A percentile compares a stretch with the other conserved stretches of the same genome.
phyloP scores from a whole-genome alignment of 352 stramenopile species.

The Phytophthora pseudosyringae region DNA sequence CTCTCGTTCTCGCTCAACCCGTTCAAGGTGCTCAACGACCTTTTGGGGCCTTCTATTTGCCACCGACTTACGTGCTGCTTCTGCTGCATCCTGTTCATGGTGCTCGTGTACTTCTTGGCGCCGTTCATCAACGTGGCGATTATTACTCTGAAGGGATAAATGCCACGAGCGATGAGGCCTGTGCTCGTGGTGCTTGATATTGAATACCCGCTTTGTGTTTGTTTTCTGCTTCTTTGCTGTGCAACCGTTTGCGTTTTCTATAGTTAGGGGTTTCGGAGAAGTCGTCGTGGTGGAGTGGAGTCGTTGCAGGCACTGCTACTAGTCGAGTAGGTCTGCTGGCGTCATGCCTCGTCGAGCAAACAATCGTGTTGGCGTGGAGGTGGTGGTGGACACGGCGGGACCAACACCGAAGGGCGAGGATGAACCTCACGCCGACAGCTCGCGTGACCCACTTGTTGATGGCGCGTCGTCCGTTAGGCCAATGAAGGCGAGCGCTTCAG shows the following conservation, averaged over 20 bases:
- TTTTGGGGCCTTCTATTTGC: conserved; percentile 89
- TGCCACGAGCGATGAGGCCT: conserved; percentile 4
- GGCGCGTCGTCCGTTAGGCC: conserved; percentile 1
- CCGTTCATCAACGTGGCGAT: conserved; percentile 88
- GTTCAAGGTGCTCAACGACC: conserved; percentile 89
- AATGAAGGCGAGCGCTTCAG: conserved; percentile 14
- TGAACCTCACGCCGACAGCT: conserved; percentile 18
- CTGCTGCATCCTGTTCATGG: conserved; percentile 87
- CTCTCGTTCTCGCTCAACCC: conserved; percentile 93
- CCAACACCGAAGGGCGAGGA: conserved; percentile 17
- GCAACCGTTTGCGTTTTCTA: conserved; percentile 22
- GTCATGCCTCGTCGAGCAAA: conserved; percentile 28
- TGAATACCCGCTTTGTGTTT: conserved; percentile 26
- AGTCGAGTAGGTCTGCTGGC: background rate
- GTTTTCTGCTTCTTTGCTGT: conserved; percentile 6
- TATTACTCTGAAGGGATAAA: conserved; percentile 64
- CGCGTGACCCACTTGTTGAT: background rate
- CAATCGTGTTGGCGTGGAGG: conserved; percentile 36
- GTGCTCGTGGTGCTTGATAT: conserved; percentile 31
- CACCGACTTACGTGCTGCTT: conserved; percentile 85
- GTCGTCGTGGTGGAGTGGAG: conserved; percentile 3
- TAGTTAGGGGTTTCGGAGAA: conserved; percentile 23
- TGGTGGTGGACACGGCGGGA: conserved; percentile 3
- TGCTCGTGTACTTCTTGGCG: conserved; percentile 86
- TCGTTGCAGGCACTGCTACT: background rate